A percentile compares a stretch with the other conserved stretches of the same genome.
Conservation (phyloP, 495 filamentous ascomycete species). For the Pyrenula massariospora region DNA sequence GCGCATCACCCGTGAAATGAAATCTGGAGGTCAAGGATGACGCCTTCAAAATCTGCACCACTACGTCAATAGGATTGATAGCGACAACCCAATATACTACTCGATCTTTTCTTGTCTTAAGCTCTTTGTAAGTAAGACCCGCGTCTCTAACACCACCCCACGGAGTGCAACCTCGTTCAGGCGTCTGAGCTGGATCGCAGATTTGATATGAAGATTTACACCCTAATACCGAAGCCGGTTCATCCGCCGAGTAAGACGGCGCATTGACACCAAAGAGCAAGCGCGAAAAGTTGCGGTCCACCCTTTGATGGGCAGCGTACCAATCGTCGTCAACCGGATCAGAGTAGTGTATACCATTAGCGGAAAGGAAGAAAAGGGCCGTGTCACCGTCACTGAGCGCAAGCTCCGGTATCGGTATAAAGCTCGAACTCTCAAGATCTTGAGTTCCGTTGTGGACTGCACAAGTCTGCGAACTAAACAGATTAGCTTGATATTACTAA, state of each 20-base stretch:
- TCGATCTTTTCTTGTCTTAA: not conserved
- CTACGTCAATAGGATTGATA: not conserved
- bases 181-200: not conserved
- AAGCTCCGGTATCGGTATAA: not conserved
- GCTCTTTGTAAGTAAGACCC: not conserved
- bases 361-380: not conserved
- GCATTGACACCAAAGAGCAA: not conserved
- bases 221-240: not conserved
- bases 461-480: not conserved
- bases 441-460: not conserved
- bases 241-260: not conserved
- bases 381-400: not conserved
- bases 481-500: not conserved
- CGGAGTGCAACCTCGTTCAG: not conserved
- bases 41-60: not conserved
- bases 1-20: not conserved
- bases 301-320: not conserved
- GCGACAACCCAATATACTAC: not conserved
- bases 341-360: not conserved
- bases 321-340: not conserved
- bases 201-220: not conserved
- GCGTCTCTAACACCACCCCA: not conserved
- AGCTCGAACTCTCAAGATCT: not conserved
- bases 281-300: not conserved
- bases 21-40: not conserved